Evolutionary conservation across 768 basidiomycete species (phyloP).

Genomic region (Favolaschia claudopus): DNA sequence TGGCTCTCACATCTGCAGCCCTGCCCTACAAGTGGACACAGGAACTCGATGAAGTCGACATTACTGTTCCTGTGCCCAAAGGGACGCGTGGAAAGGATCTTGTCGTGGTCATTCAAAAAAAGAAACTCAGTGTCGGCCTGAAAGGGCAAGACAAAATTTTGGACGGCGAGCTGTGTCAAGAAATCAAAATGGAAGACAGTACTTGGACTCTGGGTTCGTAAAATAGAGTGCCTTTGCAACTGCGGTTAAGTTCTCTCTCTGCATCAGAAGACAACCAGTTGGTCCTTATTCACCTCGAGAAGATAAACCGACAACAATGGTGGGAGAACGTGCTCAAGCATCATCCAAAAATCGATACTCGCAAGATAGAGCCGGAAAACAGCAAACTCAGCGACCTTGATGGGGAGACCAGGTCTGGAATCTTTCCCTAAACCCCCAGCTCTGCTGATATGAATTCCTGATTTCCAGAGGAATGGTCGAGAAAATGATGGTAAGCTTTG

Average conservation of each 20-base stretch:
- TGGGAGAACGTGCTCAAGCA: constrained; percentile 97
- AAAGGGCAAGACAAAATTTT: constrained; percentile 89
- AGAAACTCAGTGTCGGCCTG: constrained; percentile 81
- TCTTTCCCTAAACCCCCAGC: background rate
- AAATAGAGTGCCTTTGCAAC: background rate
- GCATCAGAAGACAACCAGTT: constrained; percentile 76
- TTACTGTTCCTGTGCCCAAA: constrained; percentile 83
- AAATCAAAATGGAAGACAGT: constrained; percentile 95
- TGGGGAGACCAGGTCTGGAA: constrained; percentile 84
- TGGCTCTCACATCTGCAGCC: constrained; percentile 51
- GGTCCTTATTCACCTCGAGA: constrained; percentile 83
- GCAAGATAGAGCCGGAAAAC: constrained; percentile 93
- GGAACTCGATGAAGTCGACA: constrained; percentile 85
- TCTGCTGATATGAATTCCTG: constrained; percentile 1
- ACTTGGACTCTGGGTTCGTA: constrained; percentile 92
- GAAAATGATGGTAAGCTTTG: constrained; percentile 95
- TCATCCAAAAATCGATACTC: constrained; percentile 96
- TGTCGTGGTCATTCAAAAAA: constrained; percentile 77
- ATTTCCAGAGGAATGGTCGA: constrained; percentile 90
- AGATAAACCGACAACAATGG: constrained; percentile 89
- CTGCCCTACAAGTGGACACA: constrained; percentile 95
- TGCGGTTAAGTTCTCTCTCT: background rate
- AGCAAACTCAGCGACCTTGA: constrained; percentile 97
- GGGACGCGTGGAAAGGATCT: constrained; percentile 88
- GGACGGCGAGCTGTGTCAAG: constrained; percentile 90